Evolutionary conservation across 2,329 filamentous ascomycete genomes (phyloP), one percentile per base, ranked within the genome.

Genomic region (Aspergillus ochraceus): DNA sequence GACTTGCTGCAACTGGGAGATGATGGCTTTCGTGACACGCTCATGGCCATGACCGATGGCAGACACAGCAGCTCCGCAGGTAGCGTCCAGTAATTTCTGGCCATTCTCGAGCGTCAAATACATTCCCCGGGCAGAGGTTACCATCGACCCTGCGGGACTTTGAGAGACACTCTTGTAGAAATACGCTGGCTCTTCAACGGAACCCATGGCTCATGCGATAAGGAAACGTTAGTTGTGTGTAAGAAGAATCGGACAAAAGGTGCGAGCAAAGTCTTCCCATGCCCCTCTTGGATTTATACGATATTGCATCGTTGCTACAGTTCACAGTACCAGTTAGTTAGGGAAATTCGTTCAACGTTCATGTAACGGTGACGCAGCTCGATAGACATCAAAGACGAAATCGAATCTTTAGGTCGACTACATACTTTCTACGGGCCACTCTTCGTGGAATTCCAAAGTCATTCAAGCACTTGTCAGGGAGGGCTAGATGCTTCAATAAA

Each of bases 41-140:
- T 77, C 66, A 53, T 88, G 83, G 32, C 84, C 85, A 67, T 91
- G 86, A 4, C 90, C 90, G 6, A 94, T 78, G 69, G 86, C 87
- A n/a, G 86, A 80, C 2, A 92, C 89, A 24, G 87, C 88, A 2
- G 90, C 88, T 11, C 90, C 90, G 36, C 87, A 84, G 49, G 87
- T 89, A 2, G 85, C 87, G 71, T 94, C 90, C 11, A 92, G 80
- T 47, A 93, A 82, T 30, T 75, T 75, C 36, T 82, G 77, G 2
- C 86, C 86, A 64, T 79, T 76, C 53, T 74, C 74, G 1, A 84
- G 75, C 26, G 75, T 66, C 4, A 85, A 70, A 60, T 80, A 81
- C 57, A 80, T 78, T 10, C 81, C 83, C 42, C 52, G 17, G 14
- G 54, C 58, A 3, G 51, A 54, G 19, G n/a, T 26, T 9, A 58